Evolutionary conservation across 495 filamentous ascomycete genomes (phyloP).

Genomic region (Achaetomiella virescens): DNA sequence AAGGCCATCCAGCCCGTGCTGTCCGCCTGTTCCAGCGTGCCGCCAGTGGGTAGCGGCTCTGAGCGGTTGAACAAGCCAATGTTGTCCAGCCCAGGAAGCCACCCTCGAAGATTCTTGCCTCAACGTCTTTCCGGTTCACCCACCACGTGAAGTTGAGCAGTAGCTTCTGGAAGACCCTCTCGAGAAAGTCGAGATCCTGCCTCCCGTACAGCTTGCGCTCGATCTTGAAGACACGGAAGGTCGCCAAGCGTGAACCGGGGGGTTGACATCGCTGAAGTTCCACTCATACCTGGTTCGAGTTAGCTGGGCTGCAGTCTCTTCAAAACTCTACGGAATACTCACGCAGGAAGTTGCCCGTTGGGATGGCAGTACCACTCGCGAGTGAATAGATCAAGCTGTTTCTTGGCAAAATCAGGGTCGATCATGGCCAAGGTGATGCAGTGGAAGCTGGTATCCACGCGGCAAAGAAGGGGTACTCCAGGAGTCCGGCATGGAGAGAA

Average conservation of each 20-base stretch:
- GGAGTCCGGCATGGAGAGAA: conserved; percentile 94
- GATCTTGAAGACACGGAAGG: conserved; percentile 94
- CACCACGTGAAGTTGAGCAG: conserved; percentile 98
- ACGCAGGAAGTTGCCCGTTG: conserved; percentile 78
- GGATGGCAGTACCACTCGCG: conserved; percentile 99
- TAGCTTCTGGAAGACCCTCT: conserved; percentile 93
- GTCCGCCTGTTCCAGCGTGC: conserved; percentile 90
- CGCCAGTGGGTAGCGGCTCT: conserved; percentile 88
- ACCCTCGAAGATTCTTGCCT: conserved; percentile 94
- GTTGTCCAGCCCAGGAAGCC: conserved; percentile 94
- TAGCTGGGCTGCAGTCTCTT: not conserved
- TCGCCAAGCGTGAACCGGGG: conserved; percentile 92
- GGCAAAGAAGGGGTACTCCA: conserved; percentile 98
- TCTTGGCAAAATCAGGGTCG: conserved; percentile 95
- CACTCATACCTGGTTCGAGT: conserved; percentile 64
- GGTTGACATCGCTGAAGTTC: conserved; percentile 98
- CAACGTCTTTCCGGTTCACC: conserved; percentile 91
- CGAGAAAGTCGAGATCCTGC: conserved; percentile 90
- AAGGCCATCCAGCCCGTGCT: conserved; percentile 99
- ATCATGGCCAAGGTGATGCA: conserved; percentile 95
- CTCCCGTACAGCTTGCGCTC: conserved; percentile 95
- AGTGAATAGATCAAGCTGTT: conserved; percentile 90
- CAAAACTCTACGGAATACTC: conserved; percentile 1
- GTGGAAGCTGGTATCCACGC: conserved; percentile 96
- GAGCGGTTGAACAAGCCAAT: conserved; percentile 98